These are phyloP conservation scores for Rhododendron simsii DNA, from an alignment of 148 eudicot genomes.

Conservation along the genomic window DNA sequence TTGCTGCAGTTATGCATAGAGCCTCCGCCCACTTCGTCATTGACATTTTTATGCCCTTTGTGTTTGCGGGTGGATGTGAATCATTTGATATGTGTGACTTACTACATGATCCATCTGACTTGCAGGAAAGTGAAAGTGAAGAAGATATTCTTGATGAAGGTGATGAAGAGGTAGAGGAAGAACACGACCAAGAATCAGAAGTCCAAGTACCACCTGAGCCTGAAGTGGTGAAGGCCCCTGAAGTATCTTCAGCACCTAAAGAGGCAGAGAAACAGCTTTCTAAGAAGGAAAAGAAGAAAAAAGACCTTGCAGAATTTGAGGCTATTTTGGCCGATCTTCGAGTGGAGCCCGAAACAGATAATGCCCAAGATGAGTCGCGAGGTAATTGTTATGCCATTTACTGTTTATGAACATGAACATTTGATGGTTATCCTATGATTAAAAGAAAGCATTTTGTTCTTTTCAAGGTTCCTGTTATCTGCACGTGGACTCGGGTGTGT, in stretches of 20 bases:
- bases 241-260: conserved; percentile 40
- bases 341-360: conserved; percentile 25
- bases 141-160: conserved; percentile 53
- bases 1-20: too few species aligned
- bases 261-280: conserved; percentile 57
- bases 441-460: neutral
- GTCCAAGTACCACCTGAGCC: conserved; percentile 35
- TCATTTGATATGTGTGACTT: neutral
- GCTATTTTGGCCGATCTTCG: conserved; percentile 56
- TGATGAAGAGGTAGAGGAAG: conserved; percentile 58
- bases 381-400: neutral
- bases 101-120: neutral
- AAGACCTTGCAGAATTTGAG: conserved; percentile 62
- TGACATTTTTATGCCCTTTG: neutral
- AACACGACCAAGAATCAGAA: conserved; percentile 47
- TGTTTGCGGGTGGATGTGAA: neutral
- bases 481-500: neutral
- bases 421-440: neutral
- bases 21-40: neutral
- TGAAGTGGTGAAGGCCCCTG: conserved; percentile 34
- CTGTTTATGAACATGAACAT: neutral
- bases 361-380: conserved; percentile 29
- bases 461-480: neutral
- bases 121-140: conserved; percentile 68
- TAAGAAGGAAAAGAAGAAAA: conserved; percentile 61